Evolutionary conservation across 805 yeast species (phyloP), one percentile per base, ranked within the genome.

Genomic region (Metschnikowia baotianmanensis): DNA sequence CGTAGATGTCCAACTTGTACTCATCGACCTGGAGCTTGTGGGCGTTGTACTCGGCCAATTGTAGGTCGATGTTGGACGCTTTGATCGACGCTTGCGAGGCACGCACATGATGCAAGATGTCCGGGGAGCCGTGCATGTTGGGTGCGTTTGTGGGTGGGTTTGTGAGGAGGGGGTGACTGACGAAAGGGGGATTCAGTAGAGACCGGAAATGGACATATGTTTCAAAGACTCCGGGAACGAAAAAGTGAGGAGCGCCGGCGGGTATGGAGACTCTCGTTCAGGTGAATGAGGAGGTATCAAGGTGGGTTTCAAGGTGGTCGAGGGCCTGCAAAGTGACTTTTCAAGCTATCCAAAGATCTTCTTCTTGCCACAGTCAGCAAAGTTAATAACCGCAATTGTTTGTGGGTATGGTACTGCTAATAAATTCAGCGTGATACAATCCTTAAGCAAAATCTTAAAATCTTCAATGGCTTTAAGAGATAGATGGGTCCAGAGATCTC

Each of bases 21-120:
- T 74, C 77, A 32, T 62, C 57, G 36, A 74, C 60, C 11, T 71
- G 57, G 13, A 52, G 54, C 26, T 60, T 63, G 55, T 77, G 83
- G 27, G 72, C 65, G 38, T 64, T 60, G 43, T 66, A 69, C 52
- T 77, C 82, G 67, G 74, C 74, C 36, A 65, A 52, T 35, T 48
- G 52, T 31, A 78, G 54, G 19, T 58, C 58, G 30, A 70, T 59
- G 49, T 71, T 62, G 20, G 69, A 49, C 4, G 78, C 69, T 45
- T 62, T 67, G 38, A 65, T 35, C 21, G 60, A 53, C 22, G 63
- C 54, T 40, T 64, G 59, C 37, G 58, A 45, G 34, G 63, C 48
- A 32, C 73, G 53, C 19, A 63, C 56, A 32, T 42, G 43, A 38
- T 48, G 52, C 42, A 48, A 50, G 24, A 34, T 25, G 40, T 45